Conservation (phyloP, 352 stramenopile genomes). For the Globisporangium cylindrosporum region DNA sequence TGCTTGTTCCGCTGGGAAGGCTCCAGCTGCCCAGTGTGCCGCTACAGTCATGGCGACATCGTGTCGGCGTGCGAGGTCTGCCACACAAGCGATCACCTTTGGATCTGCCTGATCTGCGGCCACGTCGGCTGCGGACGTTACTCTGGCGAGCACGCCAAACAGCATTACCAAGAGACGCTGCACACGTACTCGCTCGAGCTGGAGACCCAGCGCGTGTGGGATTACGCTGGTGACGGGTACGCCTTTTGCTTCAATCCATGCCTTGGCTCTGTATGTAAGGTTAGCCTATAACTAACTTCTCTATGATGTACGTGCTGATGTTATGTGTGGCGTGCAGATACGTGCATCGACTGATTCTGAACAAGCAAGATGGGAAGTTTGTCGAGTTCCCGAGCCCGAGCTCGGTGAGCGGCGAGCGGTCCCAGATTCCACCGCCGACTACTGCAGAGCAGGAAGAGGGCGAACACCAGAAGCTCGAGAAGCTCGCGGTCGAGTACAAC, state of each 20-base stretch:
- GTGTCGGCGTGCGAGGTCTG: slow-evolving; percentile 93
- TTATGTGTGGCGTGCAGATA: slow-evolving; percentile 29
- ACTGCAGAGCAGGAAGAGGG: slow-evolving; percentile 87
- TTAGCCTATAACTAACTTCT: too few species aligned
- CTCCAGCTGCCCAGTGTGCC: slow-evolving; percentile 95
- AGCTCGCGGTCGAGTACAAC: slow-evolving; percentile 95
- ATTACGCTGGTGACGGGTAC: slow-evolving; percentile 91
- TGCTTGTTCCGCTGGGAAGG: slow-evolving; percentile 95
- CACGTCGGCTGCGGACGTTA: slow-evolving; percentile 96
- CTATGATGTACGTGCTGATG: slow-evolving; percentile 15
- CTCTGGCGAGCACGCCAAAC: slow-evolving; percentile 91
- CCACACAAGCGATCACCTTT: slow-evolving; percentile 91
- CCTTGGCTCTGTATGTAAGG: not conserved
- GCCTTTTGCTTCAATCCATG: not conserved
- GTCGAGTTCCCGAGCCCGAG: slow-evolving; percentile 93
- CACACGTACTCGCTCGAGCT: slow-evolving; percentile 96
- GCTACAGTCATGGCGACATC: slow-evolving; percentile 95
- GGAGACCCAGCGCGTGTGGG: slow-evolving; percentile 95
- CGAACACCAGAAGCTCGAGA: slow-evolving; percentile 95
- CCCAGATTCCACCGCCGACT: slow-evolving; percentile 59
- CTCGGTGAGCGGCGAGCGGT: slow-evolving; percentile 61
- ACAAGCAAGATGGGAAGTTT: slow-evolving; percentile 93
- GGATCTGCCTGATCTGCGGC: slow-evolving; percentile 96
- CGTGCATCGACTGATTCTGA: slow-evolving; percentile 85
- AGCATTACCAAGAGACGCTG: slow-evolving; percentile 92